Conservation (phyloP, 169 alveolate species). For the Fabrea salina region DNA sequence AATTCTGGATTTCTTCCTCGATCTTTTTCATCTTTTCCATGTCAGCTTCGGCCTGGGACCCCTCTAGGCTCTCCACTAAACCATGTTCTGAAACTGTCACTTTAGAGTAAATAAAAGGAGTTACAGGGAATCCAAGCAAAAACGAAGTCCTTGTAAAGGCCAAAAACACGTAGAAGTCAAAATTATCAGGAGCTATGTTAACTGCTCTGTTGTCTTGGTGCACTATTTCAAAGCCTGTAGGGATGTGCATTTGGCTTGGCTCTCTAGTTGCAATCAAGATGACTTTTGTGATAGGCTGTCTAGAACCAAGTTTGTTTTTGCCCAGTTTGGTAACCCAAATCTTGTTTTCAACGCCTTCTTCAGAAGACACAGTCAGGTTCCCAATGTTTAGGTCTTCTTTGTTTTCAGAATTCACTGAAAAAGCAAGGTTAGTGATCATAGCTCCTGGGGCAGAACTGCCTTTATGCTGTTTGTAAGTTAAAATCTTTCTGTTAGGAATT, state of each 20-base stretch:
- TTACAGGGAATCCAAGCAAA: not conserved
- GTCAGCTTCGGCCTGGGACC: not conserved
- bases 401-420: not conserved
- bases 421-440: not conserved
- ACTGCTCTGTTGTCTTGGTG: not conserved
- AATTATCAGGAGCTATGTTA: not conserved
- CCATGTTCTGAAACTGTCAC: conserved; percentile 23
- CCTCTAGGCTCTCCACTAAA: conserved; percentile 7
- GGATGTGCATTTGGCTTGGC: not conserved
- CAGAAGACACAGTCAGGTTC: not conserved
- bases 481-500: conserved; percentile 9
- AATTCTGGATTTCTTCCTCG: conserved; percentile 11
- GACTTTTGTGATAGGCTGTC: conserved; percentile 7
- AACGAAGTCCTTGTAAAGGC: not conserved
- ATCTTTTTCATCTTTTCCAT: conserved; percentile 15
- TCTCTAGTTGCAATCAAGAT: conserved; percentile 21
- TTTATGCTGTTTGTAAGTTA: conserved; percentile 4
- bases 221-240: conserved; percentile 25
- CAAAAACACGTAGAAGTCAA: not conserved
- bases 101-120: conserved; percentile 16
- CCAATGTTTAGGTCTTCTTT: conserved; percentile 23
- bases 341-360: not conserved
- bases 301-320: conserved; percentile 10
- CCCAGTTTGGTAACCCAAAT: not conserved
- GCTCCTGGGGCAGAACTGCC: conserved; percentile 9